Evolutionary conservation across 1,284 basidiomycete genomes (phyloP).

Genomic region (Malassezia slooffiae): DNA sequence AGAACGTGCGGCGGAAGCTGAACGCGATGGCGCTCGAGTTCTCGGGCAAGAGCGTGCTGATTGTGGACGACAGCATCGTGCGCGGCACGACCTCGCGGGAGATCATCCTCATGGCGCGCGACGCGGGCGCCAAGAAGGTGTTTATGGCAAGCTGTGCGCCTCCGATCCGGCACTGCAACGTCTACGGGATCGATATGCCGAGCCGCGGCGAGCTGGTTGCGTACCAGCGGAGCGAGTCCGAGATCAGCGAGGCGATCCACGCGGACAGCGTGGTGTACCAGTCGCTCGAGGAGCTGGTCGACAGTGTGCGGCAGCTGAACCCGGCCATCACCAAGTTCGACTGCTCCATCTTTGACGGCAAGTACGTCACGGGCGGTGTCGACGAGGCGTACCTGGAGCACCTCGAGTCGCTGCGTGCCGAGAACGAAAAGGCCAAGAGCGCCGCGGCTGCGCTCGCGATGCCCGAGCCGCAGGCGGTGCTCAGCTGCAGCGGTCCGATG

Average conservation of each 20-base stretch:
- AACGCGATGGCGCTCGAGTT: slow-evolving; percentile 99
- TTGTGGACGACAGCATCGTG: slow-evolving; percentile 98
- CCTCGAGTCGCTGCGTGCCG: slow-evolving; percentile 68
- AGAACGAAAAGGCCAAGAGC: slow-evolving; percentile 60
- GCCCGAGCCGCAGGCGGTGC: slow-evolving; percentile 21
- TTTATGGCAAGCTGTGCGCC: slow-evolving; percentile 95
- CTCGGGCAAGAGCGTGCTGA: slow-evolving; percentile 75
- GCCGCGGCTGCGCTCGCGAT: slow-evolving; percentile 15
- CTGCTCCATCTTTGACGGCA: slow-evolving; percentile 93
- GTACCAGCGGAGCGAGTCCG: slow-evolving; percentile 62
- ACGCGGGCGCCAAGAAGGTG: slow-evolving; percentile 94
- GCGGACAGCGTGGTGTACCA: slow-evolving; percentile 97
- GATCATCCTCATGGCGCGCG: slow-evolving; percentile 98
- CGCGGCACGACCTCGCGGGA: slow-evolving; percentile 97
- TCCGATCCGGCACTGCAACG: slow-evolving; percentile 86
- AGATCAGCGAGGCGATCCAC: slow-evolving; percentile 74
- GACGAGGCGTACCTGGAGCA: slow-evolving; percentile 69
- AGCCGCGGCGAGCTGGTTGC: slow-evolving; percentile 87
- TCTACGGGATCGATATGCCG: slow-evolving; percentile 99
- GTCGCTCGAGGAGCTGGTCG: slow-evolving; percentile 76
- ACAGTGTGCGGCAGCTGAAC: slow-evolving; percentile 81
- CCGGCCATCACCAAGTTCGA: slow-evolving; percentile 70
- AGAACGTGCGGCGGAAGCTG: slow-evolving; percentile 89
- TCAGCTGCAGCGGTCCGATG: slow-evolving; percentile 40
- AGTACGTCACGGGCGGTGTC: slow-evolving; percentile 94